Evolutionary conservation across 2,329 filamentous ascomycete species (phyloP).

Genomic region (Pseudogymnoascus verrucosus): DNA sequence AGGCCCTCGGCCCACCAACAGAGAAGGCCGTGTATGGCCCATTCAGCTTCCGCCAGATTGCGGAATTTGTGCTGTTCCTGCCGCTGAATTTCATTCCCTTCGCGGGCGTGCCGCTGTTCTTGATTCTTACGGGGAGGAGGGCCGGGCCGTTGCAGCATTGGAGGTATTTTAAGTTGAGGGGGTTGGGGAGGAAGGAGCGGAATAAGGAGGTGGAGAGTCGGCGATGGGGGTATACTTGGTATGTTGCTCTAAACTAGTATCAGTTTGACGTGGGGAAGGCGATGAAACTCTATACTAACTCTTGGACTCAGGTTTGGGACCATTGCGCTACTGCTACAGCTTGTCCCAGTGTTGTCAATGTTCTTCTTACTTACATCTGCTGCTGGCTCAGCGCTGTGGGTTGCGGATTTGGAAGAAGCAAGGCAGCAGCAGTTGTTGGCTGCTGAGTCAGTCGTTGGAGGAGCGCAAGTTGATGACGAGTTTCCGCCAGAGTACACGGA

Average conservation of each 20-base stretch:
- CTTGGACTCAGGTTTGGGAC: constrained; percentile 61
- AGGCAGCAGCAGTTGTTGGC: constrained; percentile 11
- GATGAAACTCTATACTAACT: background rate
- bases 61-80: constrained; percentile 71
- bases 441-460: background rate
- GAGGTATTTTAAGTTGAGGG: constrained; percentile 77
- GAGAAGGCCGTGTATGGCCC: constrained; percentile 71
- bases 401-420: constrained; percentile 61
- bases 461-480: background rate
- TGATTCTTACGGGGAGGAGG: constrained; percentile 79
- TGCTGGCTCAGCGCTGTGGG: constrained; percentile 80
- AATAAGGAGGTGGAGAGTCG: constrained; percentile 60
- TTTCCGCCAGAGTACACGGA: constrained; percentile 1
- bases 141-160: constrained; percentile 86
- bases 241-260: constrained; percentile 17
- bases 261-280: background rate
- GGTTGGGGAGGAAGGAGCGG: constrained; percentile 64
- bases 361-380: constrained; percentile 87
- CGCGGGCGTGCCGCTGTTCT: constrained; percentile 75
- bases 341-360: constrained; percentile 88
- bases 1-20: constrained; percentile 75
- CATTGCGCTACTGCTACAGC: constrained; percentile 71
- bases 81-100: constrained; percentile 84
- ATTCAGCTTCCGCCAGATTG: constrained; percentile 83
- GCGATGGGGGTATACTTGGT: constrained; percentile 81